Base-by-base conservation (phyloP, 371 early-diverging fungal genomes). In the Mortierella sp. region DNA sequence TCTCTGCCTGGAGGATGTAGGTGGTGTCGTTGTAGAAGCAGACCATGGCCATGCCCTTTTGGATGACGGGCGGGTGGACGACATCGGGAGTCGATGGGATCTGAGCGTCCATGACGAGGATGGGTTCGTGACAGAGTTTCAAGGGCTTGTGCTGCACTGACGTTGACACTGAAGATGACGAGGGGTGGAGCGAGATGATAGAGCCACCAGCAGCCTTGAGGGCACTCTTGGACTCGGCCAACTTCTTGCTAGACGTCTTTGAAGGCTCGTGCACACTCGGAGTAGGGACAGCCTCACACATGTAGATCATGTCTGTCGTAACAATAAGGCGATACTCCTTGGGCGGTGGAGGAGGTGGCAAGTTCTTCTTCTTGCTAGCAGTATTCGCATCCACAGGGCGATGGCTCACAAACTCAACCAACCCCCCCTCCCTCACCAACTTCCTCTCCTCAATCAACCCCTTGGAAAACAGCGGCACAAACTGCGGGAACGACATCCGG, bases 11-110 rank as follows among this genome's bases (percentile, higher is more conserved):
- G 21, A 85, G 69, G 72, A 85, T 85, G 26, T 85, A 85, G 16
- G 70, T 81, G 21, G 81, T 85, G 24, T 81, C 76, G 69, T 85
- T 85, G 40, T 76, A 81, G 74, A 85, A 85, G 40, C 79, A 81
- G 28, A 85, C 73, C 79, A 85, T 85, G 34, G 81, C 86, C 67
- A 85, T 73, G 54, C 81, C 76, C 61, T 81, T 73, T 28, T 81
- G 78, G 24, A 73, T 55, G 19, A 74, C 34, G 34, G 73, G 82
- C 2, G 82, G 82, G 24, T 80, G 69, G n/a, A 72, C 59, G 11
- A 81, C 50, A 61, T 85, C 86, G 0, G 81, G 86, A 0, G 86
- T 81, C 1, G 81, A 85, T 3, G 86, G 78, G 59, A 85, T 85
- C 76, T 85, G 86, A 5, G 79, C 71, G 61, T 85, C 86, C 1